Base-by-base conservation (phyloP, 2,329 filamentous ascomycete genomes). In the Botrytis fragariae region DNA sequence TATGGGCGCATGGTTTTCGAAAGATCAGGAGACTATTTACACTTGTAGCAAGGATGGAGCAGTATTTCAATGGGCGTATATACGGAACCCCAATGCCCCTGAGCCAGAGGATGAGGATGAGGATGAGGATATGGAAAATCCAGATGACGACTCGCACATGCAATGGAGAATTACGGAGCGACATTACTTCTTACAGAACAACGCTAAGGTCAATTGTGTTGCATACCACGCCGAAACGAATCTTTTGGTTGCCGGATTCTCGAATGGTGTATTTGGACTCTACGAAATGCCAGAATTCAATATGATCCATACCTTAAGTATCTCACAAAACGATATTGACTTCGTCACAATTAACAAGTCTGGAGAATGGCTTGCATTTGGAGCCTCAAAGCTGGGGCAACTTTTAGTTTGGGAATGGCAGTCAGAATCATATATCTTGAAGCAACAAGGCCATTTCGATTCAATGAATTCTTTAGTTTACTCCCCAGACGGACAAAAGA, bases 391-490 rank as follows among this genome's bases (percentile, higher is more conserved):
- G 79, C 87, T 97, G 8, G 97, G 97, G 0, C 96, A 99, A 81
- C 86, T 99, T n/a, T 85, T 99, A 6, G 96, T 99, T 6, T 99
- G 96, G 96, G 96, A 99, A 82, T 99, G 97, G 95, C 95, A 98
- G 81, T 99, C 96, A 0, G 97, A 99, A 83, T 98, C 95, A 9
- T 99, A 99, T 82, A 97, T 99, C 74, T 86, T 99, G 65, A 99
- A 99, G 83, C 96, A 99, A 81, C 96, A 98, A 82, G 96, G 95
- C 0, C 96, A 99, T 83, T 95, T 97, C 77, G 96, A 99, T 81
- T 92, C 94, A 3, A 95, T 98, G 89, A 98, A 98, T 82, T 89
- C 94, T 0, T 86, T 99, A 6, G 92, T 93, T 14, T 99, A 98
- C 83, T 95, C 96, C 8, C 95, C 96, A 0, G 95, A 98, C 79